These are phyloP conservation scores for Tilletia walkeri DNA, from an alignment of 1,284 basidiomycete genomes.

Conservation along the genomic window DNA sequence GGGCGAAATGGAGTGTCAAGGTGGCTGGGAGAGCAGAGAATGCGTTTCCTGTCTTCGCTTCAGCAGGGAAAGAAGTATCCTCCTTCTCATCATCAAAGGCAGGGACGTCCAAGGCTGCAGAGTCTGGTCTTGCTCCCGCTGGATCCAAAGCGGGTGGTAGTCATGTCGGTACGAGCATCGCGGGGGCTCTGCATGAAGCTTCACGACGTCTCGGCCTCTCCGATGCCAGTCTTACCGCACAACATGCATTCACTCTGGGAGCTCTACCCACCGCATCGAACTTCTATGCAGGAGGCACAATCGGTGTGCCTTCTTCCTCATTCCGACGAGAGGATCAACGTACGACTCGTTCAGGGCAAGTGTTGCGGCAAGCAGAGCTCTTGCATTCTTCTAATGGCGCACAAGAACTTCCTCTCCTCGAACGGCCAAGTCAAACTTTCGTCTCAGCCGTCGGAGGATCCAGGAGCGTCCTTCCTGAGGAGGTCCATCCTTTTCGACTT, in stretches of 20 bases:
- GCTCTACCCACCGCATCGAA: neutral
- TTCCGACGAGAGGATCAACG: neutral
- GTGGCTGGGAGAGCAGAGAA: neutral
- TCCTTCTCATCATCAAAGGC: too few relatives aligned
- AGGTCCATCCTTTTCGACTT: constrained; percentile 35
- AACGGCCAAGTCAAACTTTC: constrained; percentile 2
- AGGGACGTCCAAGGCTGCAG: too few relatives aligned
- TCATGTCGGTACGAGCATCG: neutral
- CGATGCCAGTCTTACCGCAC: neutral
- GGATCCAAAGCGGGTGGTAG: too few relatives aligned
- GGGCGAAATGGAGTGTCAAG: neutral
- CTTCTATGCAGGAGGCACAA: neutral
- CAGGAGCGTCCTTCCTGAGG: constrained; percentile 28
- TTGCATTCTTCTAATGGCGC: neutral
- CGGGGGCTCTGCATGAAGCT: neutral
- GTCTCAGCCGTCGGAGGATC: constrained; percentile 40
- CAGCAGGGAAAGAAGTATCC: neutral
- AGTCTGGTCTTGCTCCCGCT: too few relatives aligned
- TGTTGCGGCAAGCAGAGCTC: neutral
- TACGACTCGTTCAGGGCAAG: neutral
- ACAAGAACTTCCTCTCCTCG: neutral
- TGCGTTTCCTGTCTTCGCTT: neutral
- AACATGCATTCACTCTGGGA: constrained; percentile 1
- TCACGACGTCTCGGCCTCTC: neutral
- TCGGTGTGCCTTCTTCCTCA: neutral